A percentile compares a stretch with the other conserved stretches of the same genome.
phyloP scores from a whole-genome alignment of 441 rosid species.

The Flueggea neowawraea region DNA sequence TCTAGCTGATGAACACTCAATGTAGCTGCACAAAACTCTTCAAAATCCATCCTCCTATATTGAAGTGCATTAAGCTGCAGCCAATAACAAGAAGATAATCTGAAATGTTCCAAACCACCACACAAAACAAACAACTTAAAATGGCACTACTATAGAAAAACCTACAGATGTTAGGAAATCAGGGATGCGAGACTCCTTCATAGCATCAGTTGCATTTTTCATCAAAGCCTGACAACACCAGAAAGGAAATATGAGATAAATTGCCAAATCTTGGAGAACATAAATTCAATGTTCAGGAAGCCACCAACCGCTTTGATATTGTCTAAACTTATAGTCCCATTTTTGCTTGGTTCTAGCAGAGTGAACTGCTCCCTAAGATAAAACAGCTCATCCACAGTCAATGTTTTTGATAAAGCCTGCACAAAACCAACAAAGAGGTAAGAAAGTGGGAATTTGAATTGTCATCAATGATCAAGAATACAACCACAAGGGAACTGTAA shows the following conservation, averaged over 20 bases:
- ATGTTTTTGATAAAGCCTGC: slow-evolving; percentile 86
- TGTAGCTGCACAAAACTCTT: slow-evolving; percentile 85
- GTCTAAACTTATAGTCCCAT: slow-evolving; percentile 74
- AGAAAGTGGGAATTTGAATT: not conserved
- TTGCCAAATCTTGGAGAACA: not conserved
- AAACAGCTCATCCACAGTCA: slow-evolving; percentile 72
- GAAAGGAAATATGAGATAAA: slow-evolving; percentile 11
- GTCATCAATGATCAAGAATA: slow-evolving; percentile 1
- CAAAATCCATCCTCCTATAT: slow-evolving; percentile 86
- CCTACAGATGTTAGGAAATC: slow-evolving; percentile 83
- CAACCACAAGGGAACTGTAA: not conserved
- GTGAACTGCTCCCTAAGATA: slow-evolving; percentile 82
- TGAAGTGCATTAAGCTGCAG: slow-evolving; percentile 83
- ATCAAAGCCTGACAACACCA: slow-evolving; percentile 52
- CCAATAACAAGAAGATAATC: not conserved
- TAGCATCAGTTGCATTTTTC: slow-evolving; percentile 85
- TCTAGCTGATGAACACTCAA: slow-evolving; percentile 84
- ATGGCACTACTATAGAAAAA: slow-evolving; percentile 8
- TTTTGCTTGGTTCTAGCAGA: slow-evolving; percentile 75
- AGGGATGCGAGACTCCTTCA: slow-evolving; percentile 83
- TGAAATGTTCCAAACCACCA: not conserved
- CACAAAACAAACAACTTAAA: not conserved
- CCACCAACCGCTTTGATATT: slow-evolving; percentile 59
- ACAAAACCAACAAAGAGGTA: slow-evolving; percentile 12
- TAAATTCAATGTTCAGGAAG: not conserved